A percentile compares a stretch with the other conserved stretches of the same genome.
phyloP scores from a whole-genome alignment of 176 grass and related monocot species.

The Juncus inflexus region DNA sequence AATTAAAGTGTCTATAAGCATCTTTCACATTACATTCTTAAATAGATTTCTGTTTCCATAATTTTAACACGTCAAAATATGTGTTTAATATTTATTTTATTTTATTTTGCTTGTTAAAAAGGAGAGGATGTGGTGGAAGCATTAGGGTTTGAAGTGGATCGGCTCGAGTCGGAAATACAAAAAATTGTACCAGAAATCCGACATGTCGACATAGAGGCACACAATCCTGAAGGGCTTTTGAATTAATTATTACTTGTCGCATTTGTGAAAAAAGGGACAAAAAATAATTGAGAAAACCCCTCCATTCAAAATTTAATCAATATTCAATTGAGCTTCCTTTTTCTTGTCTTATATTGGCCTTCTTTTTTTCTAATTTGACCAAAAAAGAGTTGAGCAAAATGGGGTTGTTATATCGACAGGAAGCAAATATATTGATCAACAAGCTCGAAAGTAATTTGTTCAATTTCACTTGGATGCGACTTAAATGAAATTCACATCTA shows the following conservation, averaged over 20 bases:
- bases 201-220: conserved; percentile 95
- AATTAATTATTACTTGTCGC: conserved; percentile 19
- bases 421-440: too few relatives aligned
- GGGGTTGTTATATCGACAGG: too few relatives aligned
- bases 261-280: background rate
- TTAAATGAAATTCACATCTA: too few relatives aligned
- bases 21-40: too few relatives aligned
- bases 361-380: background rate
- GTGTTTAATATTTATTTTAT: background rate
- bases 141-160: conserved; percentile 85
- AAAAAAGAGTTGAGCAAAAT: too few relatives aligned
- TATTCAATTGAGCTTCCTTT: too few relatives aligned
- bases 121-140: conserved; percentile 96
- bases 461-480: too few relatives aligned
- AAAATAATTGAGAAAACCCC: background rate
- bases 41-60: too few relatives aligned
- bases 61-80: background rate
- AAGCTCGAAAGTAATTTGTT: too few relatives aligned
- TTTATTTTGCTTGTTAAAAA: conserved; percentile 25
- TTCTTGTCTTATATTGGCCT: too few relatives aligned
- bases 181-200: conserved; percentile 86
- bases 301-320: background rate
- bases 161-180: conserved; percentile 89
- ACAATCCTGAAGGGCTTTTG: conserved; percentile 78
- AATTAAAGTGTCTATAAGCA: too few relatives aligned